Conservation (phyloP, 306 rosid species). For the Senna siamea region DNA sequence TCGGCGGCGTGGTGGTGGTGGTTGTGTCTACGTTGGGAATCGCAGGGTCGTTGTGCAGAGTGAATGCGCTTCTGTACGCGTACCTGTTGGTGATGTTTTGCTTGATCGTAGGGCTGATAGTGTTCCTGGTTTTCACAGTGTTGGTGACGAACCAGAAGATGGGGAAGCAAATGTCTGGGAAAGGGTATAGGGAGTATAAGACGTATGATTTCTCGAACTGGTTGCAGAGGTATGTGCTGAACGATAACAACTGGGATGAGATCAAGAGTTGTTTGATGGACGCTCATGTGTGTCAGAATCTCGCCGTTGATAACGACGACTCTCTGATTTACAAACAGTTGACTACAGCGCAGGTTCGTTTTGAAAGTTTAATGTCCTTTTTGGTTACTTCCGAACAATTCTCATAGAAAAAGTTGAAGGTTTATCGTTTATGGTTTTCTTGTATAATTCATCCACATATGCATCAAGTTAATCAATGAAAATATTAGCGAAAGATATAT, state of each 20-base stretch:
- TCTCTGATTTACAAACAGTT: constrained; percentile 38
- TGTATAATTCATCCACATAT: too few species aligned
- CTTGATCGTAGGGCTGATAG: constrained; percentile 49
- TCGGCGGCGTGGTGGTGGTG: constrained; percentile 46
- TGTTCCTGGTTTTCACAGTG: constrained; percentile 57
- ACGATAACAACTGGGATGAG: constrained; percentile 54
- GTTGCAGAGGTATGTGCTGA: constrained; percentile 64
- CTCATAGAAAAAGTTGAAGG: neutral
- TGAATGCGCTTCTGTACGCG: constrained; percentile 50
- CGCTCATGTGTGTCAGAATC: constrained; percentile 46
- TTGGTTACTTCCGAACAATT: neutral
- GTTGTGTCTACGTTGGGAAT: constrained; percentile 57
- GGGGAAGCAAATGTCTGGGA: constrained; percentile 45
- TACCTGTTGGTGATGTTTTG: constrained; percentile 54
- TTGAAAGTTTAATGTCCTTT: neutral
- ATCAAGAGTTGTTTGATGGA: constrained; percentile 59
- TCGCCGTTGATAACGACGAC: constrained; percentile 9
- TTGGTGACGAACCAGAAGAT: constrained; percentile 56
- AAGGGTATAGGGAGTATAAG: constrained; percentile 47
- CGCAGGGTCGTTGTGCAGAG: constrained; percentile 50
- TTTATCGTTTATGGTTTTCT: too few species aligned
- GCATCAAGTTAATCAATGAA: too few species aligned
- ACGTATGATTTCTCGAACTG: constrained; percentile 62
- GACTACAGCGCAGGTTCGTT: constrained; percentile 55
- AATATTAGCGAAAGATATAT: too few species aligned